Conservation (phyloP, 192 early-diverging fungal genomes). For the Linnemannia exigua region DNA sequence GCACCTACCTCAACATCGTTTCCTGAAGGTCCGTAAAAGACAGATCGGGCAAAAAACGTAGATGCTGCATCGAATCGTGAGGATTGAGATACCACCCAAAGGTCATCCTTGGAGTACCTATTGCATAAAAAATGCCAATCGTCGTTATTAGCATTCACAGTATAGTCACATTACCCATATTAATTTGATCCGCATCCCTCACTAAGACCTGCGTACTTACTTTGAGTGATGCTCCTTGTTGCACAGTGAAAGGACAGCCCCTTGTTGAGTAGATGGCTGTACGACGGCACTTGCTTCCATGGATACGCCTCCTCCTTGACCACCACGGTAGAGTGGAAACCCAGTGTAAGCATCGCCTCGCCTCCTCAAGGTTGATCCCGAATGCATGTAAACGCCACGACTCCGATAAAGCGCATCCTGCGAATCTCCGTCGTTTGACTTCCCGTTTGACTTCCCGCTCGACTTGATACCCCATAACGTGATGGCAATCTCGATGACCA, state of each 20-base stretch:
- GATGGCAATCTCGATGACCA: constrained; percentile 55
- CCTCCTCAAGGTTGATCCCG: constrained; percentile 17
- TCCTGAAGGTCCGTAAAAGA: constrained; percentile 63
- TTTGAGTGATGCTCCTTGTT: constrained; percentile 62
- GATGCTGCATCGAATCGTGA: constrained; percentile 56
- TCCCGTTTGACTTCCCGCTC: constrained; percentile 21
- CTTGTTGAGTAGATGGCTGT: constrained; percentile 21
- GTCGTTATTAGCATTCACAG: constrained; percentile 1
- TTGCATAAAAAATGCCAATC: neutral
- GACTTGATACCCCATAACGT: constrained; percentile 46
- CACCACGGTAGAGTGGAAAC: constrained; percentile 26
- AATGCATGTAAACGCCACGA: constrained; percentile 38
- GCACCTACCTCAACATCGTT: constrained; percentile 54
- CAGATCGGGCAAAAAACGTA: constrained; percentile 62
- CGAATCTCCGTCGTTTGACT: constrained; percentile 24
- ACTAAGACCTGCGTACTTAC: constrained; percentile 14
- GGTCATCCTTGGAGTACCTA: constrained; percentile 59
- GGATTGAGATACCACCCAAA: constrained; percentile 63
- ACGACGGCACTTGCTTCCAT: neutral
- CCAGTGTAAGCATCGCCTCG: constrained; percentile 23
- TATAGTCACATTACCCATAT: neutral
- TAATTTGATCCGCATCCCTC: neutral
- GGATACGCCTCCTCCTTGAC: neutral
- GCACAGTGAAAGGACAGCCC: constrained; percentile 33
- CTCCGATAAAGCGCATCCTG: constrained; percentile 26